A percentile compares a stretch with the other conserved stretches of the same genome.
These are phyloP conservation scores for Epicoccum sorghinum DNA, from an alignment of 2,329 filamentous ascomycete genomes.

Conservation along the genomic window DNA sequence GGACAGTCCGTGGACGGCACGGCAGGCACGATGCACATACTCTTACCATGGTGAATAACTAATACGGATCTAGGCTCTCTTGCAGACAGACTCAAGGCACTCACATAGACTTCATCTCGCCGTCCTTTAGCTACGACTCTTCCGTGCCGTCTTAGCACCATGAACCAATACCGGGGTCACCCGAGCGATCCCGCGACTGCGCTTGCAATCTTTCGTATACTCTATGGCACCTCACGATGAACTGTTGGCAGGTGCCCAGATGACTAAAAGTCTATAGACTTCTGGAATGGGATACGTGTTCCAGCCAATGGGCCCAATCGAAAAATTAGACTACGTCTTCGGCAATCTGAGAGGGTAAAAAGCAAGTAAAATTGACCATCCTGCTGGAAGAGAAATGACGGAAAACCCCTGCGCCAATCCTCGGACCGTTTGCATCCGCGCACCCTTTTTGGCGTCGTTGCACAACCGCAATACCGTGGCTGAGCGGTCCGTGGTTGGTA, in stretches of 20 bases:
- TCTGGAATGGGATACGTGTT: not conserved
- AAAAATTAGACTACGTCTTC: not conserved
- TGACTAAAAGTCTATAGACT: not conserved
- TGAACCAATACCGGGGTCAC: not conserved
- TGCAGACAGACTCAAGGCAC: too few relatives aligned
- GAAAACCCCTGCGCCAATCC: constrained; percentile 10
- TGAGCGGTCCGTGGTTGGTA: not conserved
- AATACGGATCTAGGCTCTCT: too few relatives aligned
- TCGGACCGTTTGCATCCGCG: constrained; percentile 2
- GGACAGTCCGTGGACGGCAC: too few relatives aligned
- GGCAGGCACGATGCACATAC: too few relatives aligned
- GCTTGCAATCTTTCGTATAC: constrained; percentile 6
- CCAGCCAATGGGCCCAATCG: not conserved
- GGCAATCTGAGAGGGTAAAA: constrained; percentile 3
- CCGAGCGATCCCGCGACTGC: not conserved
- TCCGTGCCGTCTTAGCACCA: not conserved
- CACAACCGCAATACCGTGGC: constrained; percentile 3
- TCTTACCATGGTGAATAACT: too few relatives aligned
- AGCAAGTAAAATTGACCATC: constrained; percentile 4
- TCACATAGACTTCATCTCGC: not conserved
- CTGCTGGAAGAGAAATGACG: not conserved
- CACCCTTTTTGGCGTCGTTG: constrained; percentile 3
- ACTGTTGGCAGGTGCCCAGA: not conserved
- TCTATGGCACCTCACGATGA: not conserved
- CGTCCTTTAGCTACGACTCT: not conserved